Evolutionary conservation across 768 basidiomycete genomes (phyloP).

Genomic region (Leccinum uliginosum): DNA sequence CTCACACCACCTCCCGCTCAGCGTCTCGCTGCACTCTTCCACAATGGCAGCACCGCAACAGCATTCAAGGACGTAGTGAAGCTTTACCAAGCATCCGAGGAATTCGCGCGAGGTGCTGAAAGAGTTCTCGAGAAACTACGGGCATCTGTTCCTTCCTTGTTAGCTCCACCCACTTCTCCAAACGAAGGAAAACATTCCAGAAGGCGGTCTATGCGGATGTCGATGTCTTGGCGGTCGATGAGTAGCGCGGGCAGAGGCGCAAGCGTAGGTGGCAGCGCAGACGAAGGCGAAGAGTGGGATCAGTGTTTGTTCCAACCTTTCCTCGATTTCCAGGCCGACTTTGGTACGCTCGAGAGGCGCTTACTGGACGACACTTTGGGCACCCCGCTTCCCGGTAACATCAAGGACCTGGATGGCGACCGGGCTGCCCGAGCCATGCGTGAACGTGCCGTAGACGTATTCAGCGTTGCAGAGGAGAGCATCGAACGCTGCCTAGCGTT

Average conservation of each 20-base stretch:
- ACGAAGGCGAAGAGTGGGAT: slow-evolving; percentile 68
- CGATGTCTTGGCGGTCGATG: slow-evolving; percentile 55
- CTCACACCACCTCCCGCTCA: slow-evolving; percentile 81
- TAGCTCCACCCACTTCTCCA: slow-evolving; percentile 20
- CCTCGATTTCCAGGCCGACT: slow-evolving; percentile 85
- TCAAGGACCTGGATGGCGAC: slow-evolving; percentile 29
- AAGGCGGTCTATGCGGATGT: slow-evolving; percentile 59
- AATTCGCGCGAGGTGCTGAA: slow-evolving; percentile 70
- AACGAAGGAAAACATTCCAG: slow-evolving; percentile 34
- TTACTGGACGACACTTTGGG: slow-evolving; percentile 57
- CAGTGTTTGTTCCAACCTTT: slow-evolving; percentile 92
- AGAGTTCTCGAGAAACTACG: slow-evolving; percentile 74
- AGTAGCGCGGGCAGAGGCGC: slow-evolving; percentile 16
- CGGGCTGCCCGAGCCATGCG: slow-evolving; percentile 59
- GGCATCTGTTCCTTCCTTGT: slow-evolving; percentile 29
- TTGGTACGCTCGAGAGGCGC: slow-evolving; percentile 70
- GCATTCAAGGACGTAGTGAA: slow-evolving; percentile 69
- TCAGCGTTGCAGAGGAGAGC: slow-evolving; percentile 76
- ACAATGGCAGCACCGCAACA: slow-evolving; percentile 51
- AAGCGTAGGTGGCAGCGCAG: slow-evolving; percentile 10
- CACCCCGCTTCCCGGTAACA: slow-evolving; percentile 36
- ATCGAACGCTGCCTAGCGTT: slow-evolving; percentile 69
- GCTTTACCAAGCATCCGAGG: slow-evolving; percentile 71
- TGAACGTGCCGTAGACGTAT: slow-evolving; percentile 72
- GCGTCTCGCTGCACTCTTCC: slow-evolving; percentile 66